phyloP scores from a whole-genome alignment of 1,139 yeast species.

The Yamadazyma pseudoaaseri region DNA sequence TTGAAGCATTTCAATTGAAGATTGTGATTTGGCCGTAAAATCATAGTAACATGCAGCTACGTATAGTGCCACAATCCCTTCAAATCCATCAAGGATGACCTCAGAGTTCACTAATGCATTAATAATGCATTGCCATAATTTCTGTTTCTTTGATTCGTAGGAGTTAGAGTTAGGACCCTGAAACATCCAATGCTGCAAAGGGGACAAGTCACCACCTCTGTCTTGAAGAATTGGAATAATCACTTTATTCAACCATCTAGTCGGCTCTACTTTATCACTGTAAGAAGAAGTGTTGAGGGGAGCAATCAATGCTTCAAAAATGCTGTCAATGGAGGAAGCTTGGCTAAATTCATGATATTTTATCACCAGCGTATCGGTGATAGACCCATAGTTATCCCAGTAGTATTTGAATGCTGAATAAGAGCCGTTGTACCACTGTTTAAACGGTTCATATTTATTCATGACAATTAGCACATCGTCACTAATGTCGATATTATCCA shows the following conservation, averaged over 20 bases:
- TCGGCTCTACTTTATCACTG: constrained; percentile 15
- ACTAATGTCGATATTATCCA: constrained; percentile 12
- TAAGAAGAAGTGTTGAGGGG: constrained; percentile 20
- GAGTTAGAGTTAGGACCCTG: constrained; percentile 10
- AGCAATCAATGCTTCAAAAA: constrained; percentile 21
- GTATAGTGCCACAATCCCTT: constrained; percentile 19
- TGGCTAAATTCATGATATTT: constrained; percentile 17
- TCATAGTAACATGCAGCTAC: constrained; percentile 29
- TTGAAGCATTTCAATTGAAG: constrained; percentile 29
- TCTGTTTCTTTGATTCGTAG: constrained; percentile 8
- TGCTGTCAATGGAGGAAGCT: constrained; percentile 12
- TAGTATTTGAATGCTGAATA: constrained; percentile 31
- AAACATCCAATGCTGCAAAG: constrained; percentile 29
- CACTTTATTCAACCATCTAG: constrained; percentile 29
- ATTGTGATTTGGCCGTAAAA: constrained; percentile 15
- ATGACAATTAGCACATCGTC: constrained; percentile 1
- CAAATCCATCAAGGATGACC: constrained; percentile 14
- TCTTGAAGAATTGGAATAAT: constrained; percentile 29
- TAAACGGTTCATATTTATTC: constrained; percentile 18
- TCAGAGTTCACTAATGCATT: constrained; percentile 16
- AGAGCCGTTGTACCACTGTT: constrained; percentile 28
- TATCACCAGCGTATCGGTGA: constrained; percentile 7
- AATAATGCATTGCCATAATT: constrained; percentile 25
- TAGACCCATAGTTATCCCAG: constrained; percentile 25
- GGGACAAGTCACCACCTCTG: constrained; percentile 21